These are phyloP conservation scores for Nidula niveotomentosa DNA, from an alignment of 1,284 basidiomycete genomes.

Conservation along the genomic window DNA sequence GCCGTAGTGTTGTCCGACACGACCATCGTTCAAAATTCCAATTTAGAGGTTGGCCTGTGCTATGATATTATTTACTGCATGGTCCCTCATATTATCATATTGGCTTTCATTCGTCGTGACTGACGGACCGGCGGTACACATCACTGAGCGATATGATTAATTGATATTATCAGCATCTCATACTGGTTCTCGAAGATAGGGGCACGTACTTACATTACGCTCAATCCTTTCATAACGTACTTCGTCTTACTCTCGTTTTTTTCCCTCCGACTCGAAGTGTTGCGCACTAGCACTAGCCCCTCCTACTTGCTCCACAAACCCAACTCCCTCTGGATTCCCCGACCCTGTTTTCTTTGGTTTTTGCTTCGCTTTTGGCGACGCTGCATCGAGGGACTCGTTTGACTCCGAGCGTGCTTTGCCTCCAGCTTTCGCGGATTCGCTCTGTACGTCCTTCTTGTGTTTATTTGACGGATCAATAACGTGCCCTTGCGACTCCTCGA, in stretches of 20 bases:
- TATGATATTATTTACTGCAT: no score
- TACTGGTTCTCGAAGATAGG: no score
- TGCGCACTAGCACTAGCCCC: background rate
- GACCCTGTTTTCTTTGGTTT: conserved; percentile 1
- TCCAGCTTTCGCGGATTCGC: background rate
- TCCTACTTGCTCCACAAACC: conserved; percentile 1
- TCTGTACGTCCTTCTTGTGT: background rate
- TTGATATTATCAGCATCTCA: no score
- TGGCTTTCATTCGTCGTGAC: no score
- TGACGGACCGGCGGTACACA: no score
- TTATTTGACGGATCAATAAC: background rate
- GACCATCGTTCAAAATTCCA: no score
- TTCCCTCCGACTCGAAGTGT: background rate
- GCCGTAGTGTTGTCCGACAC: no score
- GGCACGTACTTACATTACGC: no score
- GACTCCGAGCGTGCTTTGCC: background rate
- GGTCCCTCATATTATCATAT: no score
- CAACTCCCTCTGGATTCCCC: conserved; percentile 1
- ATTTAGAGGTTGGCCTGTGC: no score
- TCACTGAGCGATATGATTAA: no score
- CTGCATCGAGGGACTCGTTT: conserved; percentile 1
- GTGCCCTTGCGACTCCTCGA: conserved; percentile 1
- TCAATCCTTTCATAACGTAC: no score
- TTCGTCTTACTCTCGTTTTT: background rate
- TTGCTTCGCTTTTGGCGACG: conserved; percentile 1